A percentile compares a stretch with the other conserved stretches of the same genome.
phyloP scores from a whole-genome alignment of 1,139 yeast species.

The Sugiyamaella castrensis region DNA sequence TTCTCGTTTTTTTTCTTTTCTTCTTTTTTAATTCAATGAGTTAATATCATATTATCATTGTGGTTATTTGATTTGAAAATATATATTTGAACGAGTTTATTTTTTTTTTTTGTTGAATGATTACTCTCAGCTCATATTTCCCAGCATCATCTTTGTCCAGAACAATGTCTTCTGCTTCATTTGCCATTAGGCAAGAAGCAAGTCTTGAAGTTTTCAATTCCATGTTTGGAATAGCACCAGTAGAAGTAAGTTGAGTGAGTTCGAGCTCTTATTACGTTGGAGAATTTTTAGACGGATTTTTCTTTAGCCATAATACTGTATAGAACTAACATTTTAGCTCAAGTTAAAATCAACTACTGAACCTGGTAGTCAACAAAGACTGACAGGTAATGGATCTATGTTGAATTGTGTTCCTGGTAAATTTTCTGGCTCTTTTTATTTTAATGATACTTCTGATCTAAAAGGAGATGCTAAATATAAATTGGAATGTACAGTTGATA shows the following conservation, averaged over 20 bases:
- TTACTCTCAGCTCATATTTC: no score
- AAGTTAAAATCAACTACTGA: neutral
- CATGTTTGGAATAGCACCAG: slow-evolving; percentile 29
- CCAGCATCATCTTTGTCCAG: slow-evolving; percentile 14
- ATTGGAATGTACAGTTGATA: slow-evolving; percentile 23
- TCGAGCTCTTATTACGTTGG: no score
- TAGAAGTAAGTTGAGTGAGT: slow-evolving; percentile 21
- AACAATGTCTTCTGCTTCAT: slow-evolving; percentile 18
- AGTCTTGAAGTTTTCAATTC: slow-evolving; percentile 21
- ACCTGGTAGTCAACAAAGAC: slow-evolving; percentile 8
- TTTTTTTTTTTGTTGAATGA: no score
- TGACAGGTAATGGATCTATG: slow-evolving; percentile 31
- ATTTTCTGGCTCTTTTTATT: slow-evolving; percentile 29
- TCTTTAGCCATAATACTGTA: no score
- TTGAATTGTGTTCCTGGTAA: slow-evolving; percentile 27
- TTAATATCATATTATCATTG: no score
- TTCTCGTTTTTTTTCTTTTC: no score
- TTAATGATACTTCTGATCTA: slow-evolving; percentile 29
- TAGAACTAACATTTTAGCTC: neutral
- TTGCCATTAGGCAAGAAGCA: slow-evolving; percentile 8
- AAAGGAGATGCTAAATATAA: slow-evolving; percentile 25
- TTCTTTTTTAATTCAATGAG: no score
- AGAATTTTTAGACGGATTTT: slow-evolving; percentile 45
- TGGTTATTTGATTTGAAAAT: no score
- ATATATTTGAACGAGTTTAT: no score